Evolutionary conservation across 139 green algal species (phyloP).

Genomic region (Chlamydomonas incerta): DNA sequence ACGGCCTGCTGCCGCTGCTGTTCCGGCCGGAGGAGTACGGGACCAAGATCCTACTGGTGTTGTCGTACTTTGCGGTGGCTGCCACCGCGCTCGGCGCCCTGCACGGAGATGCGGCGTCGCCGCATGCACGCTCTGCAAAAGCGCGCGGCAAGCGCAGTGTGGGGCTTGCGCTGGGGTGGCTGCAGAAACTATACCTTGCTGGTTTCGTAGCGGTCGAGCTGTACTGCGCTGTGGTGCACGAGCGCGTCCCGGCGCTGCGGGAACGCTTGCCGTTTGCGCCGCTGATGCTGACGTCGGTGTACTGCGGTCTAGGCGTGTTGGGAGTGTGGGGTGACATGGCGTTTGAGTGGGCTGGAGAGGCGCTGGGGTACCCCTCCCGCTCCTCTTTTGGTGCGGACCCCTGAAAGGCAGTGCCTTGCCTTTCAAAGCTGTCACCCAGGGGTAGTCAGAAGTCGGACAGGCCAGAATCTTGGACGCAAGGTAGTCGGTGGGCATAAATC

Average conservation of each 20-base stretch:
- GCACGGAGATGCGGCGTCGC: background rate
- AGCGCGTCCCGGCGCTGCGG: constrained; percentile 40
- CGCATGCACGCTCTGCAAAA: background rate
- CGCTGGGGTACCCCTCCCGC: background rate
- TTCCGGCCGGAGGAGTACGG: constrained; percentile 79
- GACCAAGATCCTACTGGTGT: constrained; percentile 79
- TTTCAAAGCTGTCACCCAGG: too few species aligned
- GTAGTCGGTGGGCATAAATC: too few species aligned
- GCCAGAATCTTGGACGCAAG: too few species aligned
- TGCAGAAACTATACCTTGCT: constrained; percentile 56
- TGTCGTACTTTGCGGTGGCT: constrained; percentile 53
- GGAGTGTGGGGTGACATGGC: constrained; percentile 61
- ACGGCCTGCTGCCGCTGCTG: constrained; percentile 88
- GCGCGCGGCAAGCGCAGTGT: background rate
- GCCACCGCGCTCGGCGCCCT: constrained; percentile 16
- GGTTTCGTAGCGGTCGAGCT: constrained; percentile 81
- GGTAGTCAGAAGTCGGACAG: too few species aligned
- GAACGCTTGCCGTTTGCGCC: constrained; percentile 86
- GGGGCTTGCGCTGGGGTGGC: background rate
- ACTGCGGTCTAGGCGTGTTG: constrained; percentile 74
- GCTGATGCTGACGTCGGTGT: constrained; percentile 86
- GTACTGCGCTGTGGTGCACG: constrained; percentile 69
- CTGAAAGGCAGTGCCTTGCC: too few species aligned
- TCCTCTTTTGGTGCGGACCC: too few species aligned
- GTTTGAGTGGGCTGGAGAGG: background rate